Conservation (phyloP, 805 yeast species). For the Lipomyces spencermartinsiae region DNA sequence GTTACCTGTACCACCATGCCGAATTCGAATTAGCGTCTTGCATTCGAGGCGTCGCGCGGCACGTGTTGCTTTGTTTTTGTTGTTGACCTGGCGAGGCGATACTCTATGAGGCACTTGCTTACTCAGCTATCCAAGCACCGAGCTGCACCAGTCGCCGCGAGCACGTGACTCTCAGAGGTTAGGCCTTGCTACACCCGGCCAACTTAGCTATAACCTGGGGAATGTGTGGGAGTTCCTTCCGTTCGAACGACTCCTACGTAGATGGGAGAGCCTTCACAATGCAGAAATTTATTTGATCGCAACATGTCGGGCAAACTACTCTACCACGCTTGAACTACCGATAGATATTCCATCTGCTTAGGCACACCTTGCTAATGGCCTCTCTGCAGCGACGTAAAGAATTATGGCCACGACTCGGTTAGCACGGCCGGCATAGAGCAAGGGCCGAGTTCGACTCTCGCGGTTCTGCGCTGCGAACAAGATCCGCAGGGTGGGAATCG, state of each 20-base stretch:
- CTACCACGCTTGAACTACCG: too few species aligned
- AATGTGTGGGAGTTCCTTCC: too few species aligned
- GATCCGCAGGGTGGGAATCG: slow-evolving; percentile 26
- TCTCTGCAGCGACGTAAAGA: too few species aligned
- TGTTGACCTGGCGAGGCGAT: slow-evolving; percentile 9
- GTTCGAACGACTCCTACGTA: background rate
- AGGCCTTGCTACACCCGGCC: background rate
- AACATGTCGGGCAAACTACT: background rate
- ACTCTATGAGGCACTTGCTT: background rate
- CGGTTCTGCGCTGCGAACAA: background rate
- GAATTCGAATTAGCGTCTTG: background rate
- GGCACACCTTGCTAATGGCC: too few species aligned
- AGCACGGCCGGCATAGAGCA: too few species aligned
- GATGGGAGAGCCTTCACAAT: too few species aligned
- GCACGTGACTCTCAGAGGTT: background rate
- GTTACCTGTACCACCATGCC: background rate
- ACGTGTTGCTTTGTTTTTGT: background rate
- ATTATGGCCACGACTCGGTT: too few species aligned
- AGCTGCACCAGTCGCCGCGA: too few species aligned
- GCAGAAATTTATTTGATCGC: too few species aligned
- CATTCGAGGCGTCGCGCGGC: background rate
- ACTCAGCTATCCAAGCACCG: too few species aligned
- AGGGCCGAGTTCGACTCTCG: slow-evolving; percentile 1
- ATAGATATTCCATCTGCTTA: too few species aligned
- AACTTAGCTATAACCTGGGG: background rate